These are phyloP conservation scores for Komagataella pastoris DNA, from an alignment of 805 yeast species.

Conservation along the genomic window DNA sequence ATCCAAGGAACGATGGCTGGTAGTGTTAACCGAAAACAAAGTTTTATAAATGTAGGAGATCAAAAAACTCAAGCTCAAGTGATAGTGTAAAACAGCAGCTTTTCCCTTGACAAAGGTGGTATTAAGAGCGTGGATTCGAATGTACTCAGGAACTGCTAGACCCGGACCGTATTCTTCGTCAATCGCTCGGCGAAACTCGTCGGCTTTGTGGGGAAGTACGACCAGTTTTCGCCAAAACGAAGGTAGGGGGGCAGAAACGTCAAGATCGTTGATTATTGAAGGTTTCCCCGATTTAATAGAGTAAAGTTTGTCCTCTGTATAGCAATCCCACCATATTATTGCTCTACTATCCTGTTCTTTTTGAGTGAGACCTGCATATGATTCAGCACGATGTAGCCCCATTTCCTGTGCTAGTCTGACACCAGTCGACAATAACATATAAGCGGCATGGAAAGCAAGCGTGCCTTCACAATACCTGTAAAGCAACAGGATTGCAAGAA, in stretches of 20 bases:
- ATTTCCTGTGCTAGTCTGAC: conserved; percentile 41
- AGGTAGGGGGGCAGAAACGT: conserved; percentile 20
- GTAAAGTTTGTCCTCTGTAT: conserved; percentile 28
- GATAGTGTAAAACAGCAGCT: background rate
- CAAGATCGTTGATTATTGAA: conserved; percentile 27
- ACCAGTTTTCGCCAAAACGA: background rate
- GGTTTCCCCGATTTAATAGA: conserved; percentile 35
- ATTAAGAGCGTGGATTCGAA: background rate
- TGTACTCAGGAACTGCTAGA: background rate
- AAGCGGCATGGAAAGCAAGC: conserved; percentile 24
- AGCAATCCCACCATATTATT: conserved; percentile 36
- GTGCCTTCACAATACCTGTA: conserved; percentile 21
- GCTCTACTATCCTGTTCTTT: conserved; percentile 25
- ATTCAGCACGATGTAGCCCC: conserved; percentile 41
- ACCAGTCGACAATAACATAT: conserved; percentile 28
- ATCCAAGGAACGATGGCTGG: background rate
- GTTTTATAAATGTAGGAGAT: background rate
- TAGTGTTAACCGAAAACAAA: background rate
- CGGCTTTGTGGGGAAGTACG: background rate
- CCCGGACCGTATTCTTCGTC: background rate
- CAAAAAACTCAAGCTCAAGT: background rate
- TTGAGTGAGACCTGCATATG: conserved; percentile 20
- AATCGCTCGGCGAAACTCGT: background rate
- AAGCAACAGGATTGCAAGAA: conserved; percentile 39
- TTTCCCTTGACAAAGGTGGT: background rate